Evolutionary conservation across 2,329 filamentous ascomycete species (phyloP).

Genomic region (Pseudocercospora musae): DNA sequence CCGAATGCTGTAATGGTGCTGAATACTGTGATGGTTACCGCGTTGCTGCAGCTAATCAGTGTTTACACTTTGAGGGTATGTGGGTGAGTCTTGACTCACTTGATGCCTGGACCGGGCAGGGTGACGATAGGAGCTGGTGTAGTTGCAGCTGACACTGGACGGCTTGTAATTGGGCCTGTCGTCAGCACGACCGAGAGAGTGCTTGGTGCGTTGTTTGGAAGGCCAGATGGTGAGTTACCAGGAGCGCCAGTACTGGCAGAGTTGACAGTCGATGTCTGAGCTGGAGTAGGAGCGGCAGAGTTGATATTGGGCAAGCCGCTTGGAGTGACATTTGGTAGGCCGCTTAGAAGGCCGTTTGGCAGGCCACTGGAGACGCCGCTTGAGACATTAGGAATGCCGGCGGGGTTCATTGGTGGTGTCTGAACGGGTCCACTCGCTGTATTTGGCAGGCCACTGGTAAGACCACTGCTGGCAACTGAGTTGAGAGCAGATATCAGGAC

Average conservation of each 20-base stretch:
- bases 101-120: conserved; percentile 5
- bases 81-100: background rate
- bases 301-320: background rate
- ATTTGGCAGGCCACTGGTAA: background rate
- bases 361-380: background rate
- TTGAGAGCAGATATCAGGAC: background rate
- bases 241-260: background rate
- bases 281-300: background rate
- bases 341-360: background rate
- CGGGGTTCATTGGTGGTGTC: too few species aligned
- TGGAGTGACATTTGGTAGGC: conserved; percentile 2
- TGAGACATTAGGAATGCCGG: background rate
- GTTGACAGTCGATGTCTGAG: background rate
- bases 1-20: background rate
- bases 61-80: background rate
- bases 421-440: too few species aligned
- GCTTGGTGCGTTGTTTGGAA: background rate
- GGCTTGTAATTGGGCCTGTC: background rate
- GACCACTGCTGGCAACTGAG: background rate
- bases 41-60: background rate
- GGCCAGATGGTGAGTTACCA: background rate
- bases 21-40: background rate
- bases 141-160: conserved; percentile 18
- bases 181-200: conserved; percentile 8
- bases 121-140: conserved; percentile 3